These are phyloP conservation scores for Stygiomarasmius scandens DNA, from an alignment of 1,284 basidiomycete genomes.

Conservation along the genomic window DNA sequence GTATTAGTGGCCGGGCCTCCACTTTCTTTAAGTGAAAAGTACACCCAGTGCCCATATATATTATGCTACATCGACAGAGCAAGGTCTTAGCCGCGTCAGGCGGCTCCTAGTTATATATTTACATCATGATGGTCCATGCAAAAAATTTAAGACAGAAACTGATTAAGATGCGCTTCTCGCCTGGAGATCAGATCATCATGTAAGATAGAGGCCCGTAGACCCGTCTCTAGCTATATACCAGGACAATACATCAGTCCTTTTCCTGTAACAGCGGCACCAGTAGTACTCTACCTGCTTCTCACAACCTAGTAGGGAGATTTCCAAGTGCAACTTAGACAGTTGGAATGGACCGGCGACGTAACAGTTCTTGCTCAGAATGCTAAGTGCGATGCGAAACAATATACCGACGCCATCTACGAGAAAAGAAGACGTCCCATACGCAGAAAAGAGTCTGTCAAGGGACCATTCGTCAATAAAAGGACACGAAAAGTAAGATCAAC, in stretches of 20 bases:
- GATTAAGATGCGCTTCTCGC: constrained; percentile 63
- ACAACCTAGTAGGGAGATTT: constrained; percentile 87
- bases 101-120: too few species aligned
- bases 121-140: too few species aligned
- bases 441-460: constrained; percentile 72
- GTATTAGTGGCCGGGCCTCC: too few species aligned
- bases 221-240: constrained; percentile 59
- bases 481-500: constrained; percentile 76
- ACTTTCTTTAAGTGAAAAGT: too few species aligned
- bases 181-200: constrained; percentile 72
- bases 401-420: constrained; percentile 92
- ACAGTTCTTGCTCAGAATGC: constrained; percentile 91
- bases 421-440: constrained; percentile 95
- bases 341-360: constrained; percentile 81
- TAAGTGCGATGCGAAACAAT: too few species aligned
- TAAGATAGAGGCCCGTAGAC: constrained; percentile 67
- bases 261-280: too few species aligned
- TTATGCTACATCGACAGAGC: too few species aligned
- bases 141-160: constrained; percentile 33
- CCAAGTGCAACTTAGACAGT: constrained; percentile 87
- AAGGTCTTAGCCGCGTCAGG: too few species aligned
- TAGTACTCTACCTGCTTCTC: constrained; percentile 90
- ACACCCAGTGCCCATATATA: too few species aligned
- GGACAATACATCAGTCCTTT: too few species aligned
- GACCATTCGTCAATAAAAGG: not conserved